Evolutionary conservation across 805 yeast species (phyloP).

Genomic region (Gaillardinia entomophila): DNA sequence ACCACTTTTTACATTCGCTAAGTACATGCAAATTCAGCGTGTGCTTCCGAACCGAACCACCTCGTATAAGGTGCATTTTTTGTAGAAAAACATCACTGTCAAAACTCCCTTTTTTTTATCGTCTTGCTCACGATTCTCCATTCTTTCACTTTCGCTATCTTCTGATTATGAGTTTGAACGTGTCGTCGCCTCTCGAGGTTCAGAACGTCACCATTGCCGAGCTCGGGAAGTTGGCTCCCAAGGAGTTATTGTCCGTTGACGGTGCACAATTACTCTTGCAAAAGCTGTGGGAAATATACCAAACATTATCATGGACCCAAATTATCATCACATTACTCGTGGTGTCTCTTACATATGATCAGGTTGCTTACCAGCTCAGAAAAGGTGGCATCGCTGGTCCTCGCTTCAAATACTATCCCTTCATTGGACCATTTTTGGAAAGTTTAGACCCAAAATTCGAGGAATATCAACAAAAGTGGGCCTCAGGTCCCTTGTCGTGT

Average conservation of each 20-base stretch:
- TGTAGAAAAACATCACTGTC: background rate
- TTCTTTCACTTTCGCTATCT: no score
- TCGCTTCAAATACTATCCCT: constrained; percentile 79
- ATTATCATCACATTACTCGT: constrained; percentile 42
- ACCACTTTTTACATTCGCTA: no score
- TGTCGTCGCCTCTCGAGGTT: background rate
- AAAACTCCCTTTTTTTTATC: background rate
- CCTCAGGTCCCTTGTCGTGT: constrained; percentile 89
- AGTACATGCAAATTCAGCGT: no score
- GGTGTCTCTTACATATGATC: constrained; percentile 58
- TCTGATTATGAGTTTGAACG: background rate
- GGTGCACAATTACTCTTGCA: background rate
- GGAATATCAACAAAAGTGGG: constrained; percentile 91
- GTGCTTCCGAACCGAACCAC: no score
- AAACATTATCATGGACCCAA: constrained; percentile 48
- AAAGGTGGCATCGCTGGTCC: constrained; percentile 95
- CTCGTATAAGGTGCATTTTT: no score
- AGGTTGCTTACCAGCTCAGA: constrained; percentile 66
- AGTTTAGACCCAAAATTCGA: constrained; percentile 93
- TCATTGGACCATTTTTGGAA: constrained; percentile 94
- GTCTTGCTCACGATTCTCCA: no score
- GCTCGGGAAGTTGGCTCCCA: no score
- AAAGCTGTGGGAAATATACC: constrained; percentile 10
- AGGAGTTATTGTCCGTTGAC: no score
- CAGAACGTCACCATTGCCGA: background rate